Evolutionary conservation across 1,284 basidiomycete species (phyloP).

Genomic region (Microbotryum scabiosae): DNA sequence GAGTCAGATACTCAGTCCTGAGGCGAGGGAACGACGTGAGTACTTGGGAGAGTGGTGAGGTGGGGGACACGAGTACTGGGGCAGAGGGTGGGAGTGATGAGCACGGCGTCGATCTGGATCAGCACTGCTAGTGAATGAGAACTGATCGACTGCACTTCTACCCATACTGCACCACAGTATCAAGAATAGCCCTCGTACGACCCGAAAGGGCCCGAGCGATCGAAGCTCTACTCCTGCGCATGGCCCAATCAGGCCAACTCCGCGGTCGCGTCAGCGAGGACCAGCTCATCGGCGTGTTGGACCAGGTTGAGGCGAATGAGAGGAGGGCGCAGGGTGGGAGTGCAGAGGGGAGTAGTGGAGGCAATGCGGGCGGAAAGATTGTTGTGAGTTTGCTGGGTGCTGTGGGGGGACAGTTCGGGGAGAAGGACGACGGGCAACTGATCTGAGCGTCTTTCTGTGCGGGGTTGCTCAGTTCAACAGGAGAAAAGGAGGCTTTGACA

Average conservation of each 20-base stretch:
- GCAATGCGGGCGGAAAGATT: too few relatives aligned
- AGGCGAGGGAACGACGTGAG: slow-evolving; percentile 85
- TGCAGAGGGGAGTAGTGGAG: too few relatives aligned
- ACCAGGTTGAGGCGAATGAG: slow-evolving; percentile 57
- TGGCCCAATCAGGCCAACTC: slow-evolving; percentile 89
- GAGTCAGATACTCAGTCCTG: slow-evolving; percentile 75
- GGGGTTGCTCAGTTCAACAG: too few relatives aligned
- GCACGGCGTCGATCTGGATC: too few relatives aligned
- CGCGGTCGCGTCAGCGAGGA: slow-evolving; percentile 74
- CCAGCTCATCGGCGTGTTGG: slow-evolving; percentile 81
- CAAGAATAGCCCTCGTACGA: slow-evolving; percentile 85
- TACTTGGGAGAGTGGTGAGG: slow-evolving; percentile 24
- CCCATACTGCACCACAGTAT: slow-evolving; percentile 48
- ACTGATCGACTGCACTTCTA: too few relatives aligned
- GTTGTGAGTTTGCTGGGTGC: too few relatives aligned
- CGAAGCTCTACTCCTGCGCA: slow-evolving; percentile 71
- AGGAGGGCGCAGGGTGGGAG: slow-evolving; percentile 22
- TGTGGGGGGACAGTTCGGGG: too few relatives aligned
- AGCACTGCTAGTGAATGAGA: too few relatives aligned
- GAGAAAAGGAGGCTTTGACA: too few relatives aligned
- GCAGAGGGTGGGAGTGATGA: not conserved
- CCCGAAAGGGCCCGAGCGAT: slow-evolving; percentile 79
- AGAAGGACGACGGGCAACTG: too few relatives aligned
- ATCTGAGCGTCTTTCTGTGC: too few relatives aligned
- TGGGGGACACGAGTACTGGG: too few relatives aligned